Percentiles rank a stretch among this genome's conserved stretches.
Conservation (phyloP, 2,329 filamentous ascomycete species). For the Paramyrothecium roridum region DNA sequence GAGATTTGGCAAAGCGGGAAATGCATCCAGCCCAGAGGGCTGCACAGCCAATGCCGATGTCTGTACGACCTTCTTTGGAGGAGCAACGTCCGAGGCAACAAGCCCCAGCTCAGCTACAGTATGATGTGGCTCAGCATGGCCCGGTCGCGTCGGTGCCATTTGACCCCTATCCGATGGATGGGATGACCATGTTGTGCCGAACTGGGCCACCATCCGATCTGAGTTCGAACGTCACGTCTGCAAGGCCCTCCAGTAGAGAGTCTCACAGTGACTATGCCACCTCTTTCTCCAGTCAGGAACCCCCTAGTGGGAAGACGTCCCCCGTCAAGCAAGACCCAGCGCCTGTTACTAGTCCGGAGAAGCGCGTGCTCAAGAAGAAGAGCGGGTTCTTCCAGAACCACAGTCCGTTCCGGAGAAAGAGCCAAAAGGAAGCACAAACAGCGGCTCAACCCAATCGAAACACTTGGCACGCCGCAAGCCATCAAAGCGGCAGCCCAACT, state of each 20-base stretch:
- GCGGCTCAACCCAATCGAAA: conserved; percentile 45
- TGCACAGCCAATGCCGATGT: neutral
- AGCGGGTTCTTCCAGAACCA: conserved; percentile 93
- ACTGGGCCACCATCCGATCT: conserved; percentile 62
- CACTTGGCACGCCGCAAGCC: conserved; percentile 52
- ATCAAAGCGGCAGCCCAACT: conserved; percentile 21
- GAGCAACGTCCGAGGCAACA: conserved; percentile 19
- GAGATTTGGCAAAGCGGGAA: no score
- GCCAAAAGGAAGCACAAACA: conserved; percentile 65
- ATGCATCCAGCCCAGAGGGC: conserved; percentile 3
- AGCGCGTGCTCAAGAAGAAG: conserved; percentile 64
- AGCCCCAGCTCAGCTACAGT: conserved; percentile 16
- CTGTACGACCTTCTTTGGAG: conserved; percentile 11
- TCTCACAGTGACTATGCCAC: conserved; percentile 91
- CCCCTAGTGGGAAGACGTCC: conserved; percentile 68
- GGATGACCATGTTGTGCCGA: conserved; percentile 96
- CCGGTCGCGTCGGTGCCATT: conserved; percentile 73
- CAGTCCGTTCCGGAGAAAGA: conserved; percentile 90
- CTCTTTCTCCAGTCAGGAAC: conserved; percentile 83
- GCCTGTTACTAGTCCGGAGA: conserved; percentile 54
- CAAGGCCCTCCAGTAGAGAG: conserved; percentile 78
- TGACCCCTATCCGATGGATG: conserved; percentile 90
- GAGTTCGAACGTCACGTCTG: conserved; percentile 50
- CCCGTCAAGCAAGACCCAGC: conserved; percentile 63
- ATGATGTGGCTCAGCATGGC: conserved; percentile 52